A percentile compares a stretch with the other conserved stretches of the same genome.
These are phyloP conservation scores for Elongisporangium senticosum DNA, from an alignment of 352 stramenopile species.

Conservation along the genomic window DNA sequence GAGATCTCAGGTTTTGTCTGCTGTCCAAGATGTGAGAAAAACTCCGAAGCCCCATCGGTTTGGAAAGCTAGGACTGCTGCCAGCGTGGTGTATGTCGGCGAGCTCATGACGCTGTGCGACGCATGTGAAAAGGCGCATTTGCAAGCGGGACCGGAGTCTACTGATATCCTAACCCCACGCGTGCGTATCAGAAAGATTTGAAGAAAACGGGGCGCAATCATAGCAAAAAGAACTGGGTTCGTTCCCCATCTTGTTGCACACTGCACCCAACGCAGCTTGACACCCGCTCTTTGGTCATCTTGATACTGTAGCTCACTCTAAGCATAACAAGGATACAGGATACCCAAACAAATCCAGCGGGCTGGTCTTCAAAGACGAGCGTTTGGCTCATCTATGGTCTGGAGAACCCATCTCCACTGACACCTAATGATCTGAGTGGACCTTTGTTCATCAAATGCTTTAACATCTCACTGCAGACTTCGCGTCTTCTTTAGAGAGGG, in stretches of 20 bases:
- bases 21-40: neutral
- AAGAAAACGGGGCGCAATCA: neutral
- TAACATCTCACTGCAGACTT: neutral
- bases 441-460: neutral
- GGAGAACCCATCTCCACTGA: neutral
- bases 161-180: neutral
- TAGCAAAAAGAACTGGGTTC: neutral
- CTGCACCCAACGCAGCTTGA: neutral
- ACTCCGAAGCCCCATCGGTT: neutral
- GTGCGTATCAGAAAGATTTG: neutral
- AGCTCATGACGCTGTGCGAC: neutral
- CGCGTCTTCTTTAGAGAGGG: too few relatives aligned
- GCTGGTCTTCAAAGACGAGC: neutral
- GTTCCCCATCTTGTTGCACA: neutral
- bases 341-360: neutral
- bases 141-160: neutral
- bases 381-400: neutral
- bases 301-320: neutral
- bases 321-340: neutral
- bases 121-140: neutral
- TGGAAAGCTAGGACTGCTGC: neutral
- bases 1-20: neutral
- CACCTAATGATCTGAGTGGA: neutral
- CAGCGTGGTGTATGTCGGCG: neutral
- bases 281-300: neutral